Evolutionary conservation across 176 grass and related monocot species (phyloP), one percentile per base, ranked within the genome.

Genomic region (Olyra latifolia): DNA sequence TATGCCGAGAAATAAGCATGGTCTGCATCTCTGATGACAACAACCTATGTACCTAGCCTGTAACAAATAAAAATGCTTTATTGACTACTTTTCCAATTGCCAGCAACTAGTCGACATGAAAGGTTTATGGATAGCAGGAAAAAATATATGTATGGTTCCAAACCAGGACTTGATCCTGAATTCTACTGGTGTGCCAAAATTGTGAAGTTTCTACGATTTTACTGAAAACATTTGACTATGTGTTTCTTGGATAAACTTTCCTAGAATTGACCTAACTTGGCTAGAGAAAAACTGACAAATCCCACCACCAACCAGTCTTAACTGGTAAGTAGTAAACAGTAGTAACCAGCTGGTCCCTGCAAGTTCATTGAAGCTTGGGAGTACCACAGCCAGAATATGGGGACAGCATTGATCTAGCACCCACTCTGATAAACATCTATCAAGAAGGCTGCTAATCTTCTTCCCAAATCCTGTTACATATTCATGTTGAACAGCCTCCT

Each of bases 381-480:
- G 69, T 44, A 48, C 16, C 52, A n/a, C n/a, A 83, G 13, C 27
- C 67, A 66, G 7, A 77, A 92, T 67, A 47, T 60, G 10, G 56
- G 1, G 7, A 79, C 42, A 87, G 43, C 43, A 49, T 12, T n/a
- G n/a, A n/a, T n/a, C n/a, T n/a, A n/a, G n/a, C n/a, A 87, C 97
- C 90, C 77, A 99, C 97, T 87, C 93, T 61, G 86, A 91, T 76
- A 99, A 93, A 82, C 93, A 99, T 83, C 84, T 91, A 56, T 93
- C 87, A 25, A 99, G 90, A 82, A 99, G 94, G 80, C 60, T 50
- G 75, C 75, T 91, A 55, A 95, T 47, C 81, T 88, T 95, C 73
- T 90, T 96, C 68, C 97, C 97, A 88, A 99, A 99, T 17, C 97
- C 93, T 39, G 87, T 86, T 78, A 95, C 69, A 12, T 88, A 77